phyloP scores from a whole-genome alignment of 2,329 filamentous ascomycete species.

The Ustulina deusta region DNA sequence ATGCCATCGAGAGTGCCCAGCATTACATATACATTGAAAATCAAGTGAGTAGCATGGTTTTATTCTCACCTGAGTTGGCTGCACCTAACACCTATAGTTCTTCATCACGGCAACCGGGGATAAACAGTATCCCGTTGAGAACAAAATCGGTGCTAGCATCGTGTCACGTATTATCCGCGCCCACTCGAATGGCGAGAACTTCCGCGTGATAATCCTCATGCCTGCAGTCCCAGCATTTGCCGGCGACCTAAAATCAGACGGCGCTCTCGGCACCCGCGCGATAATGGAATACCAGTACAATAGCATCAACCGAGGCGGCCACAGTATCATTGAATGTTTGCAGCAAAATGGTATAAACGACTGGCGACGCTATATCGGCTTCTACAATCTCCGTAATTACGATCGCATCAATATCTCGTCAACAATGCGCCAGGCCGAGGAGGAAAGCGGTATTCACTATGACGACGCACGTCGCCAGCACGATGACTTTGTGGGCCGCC shows the following conservation, averaged over 20 bases:
- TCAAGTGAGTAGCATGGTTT: constrained; percentile 56
- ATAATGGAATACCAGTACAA: constrained; percentile 92
- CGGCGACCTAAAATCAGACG: constrained; percentile 79
- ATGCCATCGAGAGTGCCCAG: constrained; percentile 74
- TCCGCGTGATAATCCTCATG: constrained; percentile 82
- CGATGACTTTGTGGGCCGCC: constrained; percentile 67
- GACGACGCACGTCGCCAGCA: constrained; percentile 73
- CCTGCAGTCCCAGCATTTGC: constrained; percentile 86
- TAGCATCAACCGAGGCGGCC: constrained; percentile 80
- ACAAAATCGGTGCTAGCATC: constrained; percentile 82
- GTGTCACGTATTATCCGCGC: constrained; percentile 82
- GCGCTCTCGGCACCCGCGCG: constrained; percentile 79
- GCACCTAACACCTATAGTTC: constrained; percentile 64
- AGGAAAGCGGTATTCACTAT: constrained; percentile 74
- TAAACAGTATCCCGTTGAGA: constrained; percentile 77
- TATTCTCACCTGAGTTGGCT: too few relatives aligned
- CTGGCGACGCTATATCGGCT: constrained; percentile 79
- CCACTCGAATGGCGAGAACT: constrained; percentile 72
- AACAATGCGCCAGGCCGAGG: constrained; percentile 71
- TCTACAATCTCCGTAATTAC: constrained; percentile 87
- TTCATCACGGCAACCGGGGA: constrained; percentile 85
- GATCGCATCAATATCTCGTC: constrained; percentile 81
- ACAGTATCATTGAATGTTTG: constrained; percentile 81
- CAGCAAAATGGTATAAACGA: constrained; percentile 73
- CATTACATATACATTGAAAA: constrained; percentile 87